These are phyloP conservation scores for Primulina huaijiensis DNA, from an alignment of 257 asterid genomes.

Conservation along the genomic window DNA sequence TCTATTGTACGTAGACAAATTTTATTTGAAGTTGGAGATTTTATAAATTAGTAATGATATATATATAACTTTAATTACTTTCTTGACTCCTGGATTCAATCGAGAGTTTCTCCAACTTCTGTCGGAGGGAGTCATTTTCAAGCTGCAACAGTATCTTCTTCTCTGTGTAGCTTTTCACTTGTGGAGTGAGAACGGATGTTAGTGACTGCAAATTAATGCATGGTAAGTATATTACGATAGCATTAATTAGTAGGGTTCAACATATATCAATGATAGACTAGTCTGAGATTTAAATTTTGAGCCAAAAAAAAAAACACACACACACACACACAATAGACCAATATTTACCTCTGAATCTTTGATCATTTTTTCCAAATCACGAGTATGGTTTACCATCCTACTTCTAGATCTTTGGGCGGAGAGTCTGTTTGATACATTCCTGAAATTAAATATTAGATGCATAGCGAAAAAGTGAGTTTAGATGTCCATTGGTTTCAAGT, in stretches of 20 bases:
- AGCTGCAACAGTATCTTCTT: not conserved
- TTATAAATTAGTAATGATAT: no score
- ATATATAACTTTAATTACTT: not conserved
- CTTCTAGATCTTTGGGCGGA: constrained; percentile 51
- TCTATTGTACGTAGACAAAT: not conserved
- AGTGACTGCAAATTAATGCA: constrained; percentile 6
- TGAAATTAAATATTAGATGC: constrained; percentile 19
- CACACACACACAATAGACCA: no score
- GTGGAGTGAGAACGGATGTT: constrained; percentile 20
- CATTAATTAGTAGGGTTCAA: no score
- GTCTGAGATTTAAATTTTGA: no score
- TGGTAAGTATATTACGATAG: not conserved
- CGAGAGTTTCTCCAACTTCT: not conserved
- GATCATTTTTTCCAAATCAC: constrained; percentile 37
- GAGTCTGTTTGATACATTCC: constrained; percentile 41
- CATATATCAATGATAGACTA: no score
- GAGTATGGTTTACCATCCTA: constrained; percentile 28
- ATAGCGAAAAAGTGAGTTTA: not conserved
- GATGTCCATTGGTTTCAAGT: no score
- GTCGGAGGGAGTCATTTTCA: constrained; percentile 25
- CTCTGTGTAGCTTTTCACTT: constrained; percentile 24
- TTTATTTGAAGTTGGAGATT: not conserved
- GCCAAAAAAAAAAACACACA: no score
- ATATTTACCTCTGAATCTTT: constrained; percentile 37
- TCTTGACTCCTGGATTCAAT: constrained; percentile 16